Conservation (phyloP, 441 rosid species). For the Jatropha podagrica region DNA sequence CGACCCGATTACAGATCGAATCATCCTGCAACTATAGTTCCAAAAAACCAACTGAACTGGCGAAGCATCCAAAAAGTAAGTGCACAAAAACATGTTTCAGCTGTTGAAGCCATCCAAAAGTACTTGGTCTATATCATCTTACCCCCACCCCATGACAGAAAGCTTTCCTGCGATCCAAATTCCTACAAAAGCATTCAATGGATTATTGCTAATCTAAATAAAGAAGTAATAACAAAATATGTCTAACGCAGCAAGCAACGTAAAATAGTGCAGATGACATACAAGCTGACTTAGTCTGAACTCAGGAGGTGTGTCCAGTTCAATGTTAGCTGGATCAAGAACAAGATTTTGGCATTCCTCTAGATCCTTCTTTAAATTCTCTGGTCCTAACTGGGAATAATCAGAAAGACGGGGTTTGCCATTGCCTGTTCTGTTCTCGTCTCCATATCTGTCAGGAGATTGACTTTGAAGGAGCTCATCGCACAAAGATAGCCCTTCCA, state of each 20-base stretch:
- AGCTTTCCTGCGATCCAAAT: slow-evolving; percentile 94
- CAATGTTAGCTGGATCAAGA: slow-evolving; percentile 73
- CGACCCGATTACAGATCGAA: slow-evolving; percentile 8
- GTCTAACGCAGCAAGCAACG: background rate
- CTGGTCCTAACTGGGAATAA: slow-evolving; percentile 73
- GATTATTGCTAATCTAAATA: background rate
- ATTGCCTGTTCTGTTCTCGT: slow-evolving; percentile 36
- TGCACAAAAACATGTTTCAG: slow-evolving; percentile 11
- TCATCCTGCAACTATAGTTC: slow-evolving; percentile 18
- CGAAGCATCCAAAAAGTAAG: background rate
- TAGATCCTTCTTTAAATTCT: slow-evolving; percentile 72
- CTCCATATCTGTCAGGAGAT: slow-evolving; percentile 62
- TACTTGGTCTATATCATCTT: slow-evolving; percentile 30
- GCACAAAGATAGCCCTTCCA: slow-evolving; percentile 81
- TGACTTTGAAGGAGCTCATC: slow-evolving; percentile 79
- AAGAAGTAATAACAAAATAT: background rate
- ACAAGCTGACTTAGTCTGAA: slow-evolving; percentile 95
- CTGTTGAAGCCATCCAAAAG: background rate
- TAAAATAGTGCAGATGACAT: slow-evolving; percentile 19
- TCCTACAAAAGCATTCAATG: slow-evolving; percentile 43
- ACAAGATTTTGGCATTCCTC: slow-evolving; percentile 80
- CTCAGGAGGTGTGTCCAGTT: slow-evolving; percentile 90
- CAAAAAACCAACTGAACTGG: slow-evolving; percentile 6
- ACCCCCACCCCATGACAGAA: slow-evolving; percentile 69
- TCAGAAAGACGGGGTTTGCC: slow-evolving; percentile 58